phyloP scores from a whole-genome alignment of 116 monocot species.

The Papilionanthe hybrid region DNA sequence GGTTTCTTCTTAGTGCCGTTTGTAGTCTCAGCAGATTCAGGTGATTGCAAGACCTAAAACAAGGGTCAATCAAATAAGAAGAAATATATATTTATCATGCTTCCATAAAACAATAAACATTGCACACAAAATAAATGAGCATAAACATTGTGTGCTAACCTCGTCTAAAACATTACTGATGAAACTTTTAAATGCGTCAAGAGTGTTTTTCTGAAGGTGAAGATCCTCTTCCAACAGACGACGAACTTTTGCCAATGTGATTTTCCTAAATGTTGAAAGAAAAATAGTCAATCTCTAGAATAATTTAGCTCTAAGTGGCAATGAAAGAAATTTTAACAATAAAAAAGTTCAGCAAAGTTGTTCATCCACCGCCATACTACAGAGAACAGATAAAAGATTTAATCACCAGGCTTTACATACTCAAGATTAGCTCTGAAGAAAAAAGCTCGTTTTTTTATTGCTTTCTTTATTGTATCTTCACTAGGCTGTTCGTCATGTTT shows the following conservation, averaged over 20 bases:
- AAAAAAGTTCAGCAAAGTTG: constrained; percentile 1
- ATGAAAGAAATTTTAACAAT: neutral
- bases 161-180: constrained; percentile 64
- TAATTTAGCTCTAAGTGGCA: neutral
- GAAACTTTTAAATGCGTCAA: constrained; percentile 73
- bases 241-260: constrained; percentile 68
- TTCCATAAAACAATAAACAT: neutral
- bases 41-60: constrained; percentile 41
- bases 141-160: constrained; percentile 21
- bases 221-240: constrained; percentile 85
- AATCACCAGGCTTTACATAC: constrained; percentile 35
- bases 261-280: constrained; percentile 45
- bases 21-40: constrained; percentile 30
- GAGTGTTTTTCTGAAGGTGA: constrained; percentile 53
- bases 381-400: neutral
- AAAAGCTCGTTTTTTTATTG: constrained; percentile 58
- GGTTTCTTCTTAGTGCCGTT: constrained; percentile 41
- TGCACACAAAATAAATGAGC: neutral
- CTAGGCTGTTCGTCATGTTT: constrained; percentile 20
- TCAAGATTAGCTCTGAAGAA: constrained; percentile 61
- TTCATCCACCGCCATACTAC: neutral
- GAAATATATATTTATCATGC: neutral
- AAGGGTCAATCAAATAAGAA: neutral
- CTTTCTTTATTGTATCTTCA: constrained; percentile 68
- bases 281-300: constrained; percentile 1